A percentile compares a stretch with the other conserved stretches of the same genome.
These are phyloP conservation scores for Plasmopara muralis DNA, from an alignment of 352 stramenopile genomes.

Conservation along the genomic window DNA sequence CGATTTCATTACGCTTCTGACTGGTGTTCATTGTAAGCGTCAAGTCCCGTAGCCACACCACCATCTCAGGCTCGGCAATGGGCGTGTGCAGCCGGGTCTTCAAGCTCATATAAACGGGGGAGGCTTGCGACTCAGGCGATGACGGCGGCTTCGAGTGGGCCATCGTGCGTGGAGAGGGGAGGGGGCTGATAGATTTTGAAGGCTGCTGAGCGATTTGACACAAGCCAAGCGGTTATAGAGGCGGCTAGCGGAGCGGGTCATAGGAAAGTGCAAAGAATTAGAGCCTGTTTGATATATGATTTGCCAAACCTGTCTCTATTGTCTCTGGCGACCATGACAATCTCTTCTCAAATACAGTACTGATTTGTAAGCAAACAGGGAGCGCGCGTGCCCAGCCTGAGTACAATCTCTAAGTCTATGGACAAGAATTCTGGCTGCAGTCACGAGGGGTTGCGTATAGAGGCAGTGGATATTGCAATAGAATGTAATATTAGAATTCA, in stretches of 20 bases:
- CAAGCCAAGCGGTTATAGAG: not conserved
- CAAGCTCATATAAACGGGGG: slow-evolving; percentile 9
- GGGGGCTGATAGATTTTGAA: slow-evolving; percentile 1
- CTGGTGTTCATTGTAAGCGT: slow-evolving; percentile 17
- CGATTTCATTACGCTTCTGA: slow-evolving; percentile 10
- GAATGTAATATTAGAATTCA: no score
- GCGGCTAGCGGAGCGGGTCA: not conserved
- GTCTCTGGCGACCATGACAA: not conserved
- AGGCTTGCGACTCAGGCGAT: slow-evolving; percentile 12
- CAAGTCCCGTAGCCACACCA: slow-evolving; percentile 19
- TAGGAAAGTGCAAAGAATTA: slow-evolving; percentile 7
- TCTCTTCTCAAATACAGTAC: no score
- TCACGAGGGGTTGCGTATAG: no score
- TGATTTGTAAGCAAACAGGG: no score
- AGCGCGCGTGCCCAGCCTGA: no score
- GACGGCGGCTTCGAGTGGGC: slow-evolving; percentile 1
- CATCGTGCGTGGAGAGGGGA: slow-evolving; percentile 5
- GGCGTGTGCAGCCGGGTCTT: slow-evolving; percentile 17
- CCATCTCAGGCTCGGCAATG: slow-evolving; percentile 18
- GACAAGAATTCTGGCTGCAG: no score
- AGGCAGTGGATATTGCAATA: no score
- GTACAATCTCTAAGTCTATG: no score
- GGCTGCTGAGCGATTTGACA: not conserved
- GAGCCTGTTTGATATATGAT: not conserved
- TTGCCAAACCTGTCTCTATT: not conserved